phyloP scores from a whole-genome alignment of 495 filamentous ascomycete species.

The Neurospora africana region DNA sequence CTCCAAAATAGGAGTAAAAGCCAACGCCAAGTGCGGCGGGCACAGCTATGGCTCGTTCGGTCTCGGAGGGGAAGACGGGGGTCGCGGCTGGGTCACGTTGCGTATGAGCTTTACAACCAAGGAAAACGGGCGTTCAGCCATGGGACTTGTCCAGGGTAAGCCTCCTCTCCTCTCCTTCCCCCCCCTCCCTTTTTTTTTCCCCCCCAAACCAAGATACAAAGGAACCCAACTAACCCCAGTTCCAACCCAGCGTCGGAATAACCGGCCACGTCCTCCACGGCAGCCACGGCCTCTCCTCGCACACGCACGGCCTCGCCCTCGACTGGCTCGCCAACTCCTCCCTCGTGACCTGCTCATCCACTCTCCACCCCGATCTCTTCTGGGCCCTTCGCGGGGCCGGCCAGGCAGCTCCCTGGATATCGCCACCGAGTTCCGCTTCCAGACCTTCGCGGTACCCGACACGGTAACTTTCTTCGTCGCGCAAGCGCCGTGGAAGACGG shows the following conservation, averaged over 20 bases:
- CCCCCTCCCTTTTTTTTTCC: neutral
- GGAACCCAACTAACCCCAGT: neutral
- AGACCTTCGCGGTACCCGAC: constrained; percentile 31
- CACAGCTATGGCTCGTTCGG: constrained; percentile 39
- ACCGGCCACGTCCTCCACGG: constrained; percentile 36
- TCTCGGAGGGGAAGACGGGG: constrained; percentile 39
- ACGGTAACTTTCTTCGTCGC: constrained; percentile 32
- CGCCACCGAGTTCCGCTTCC: constrained; percentile 33
- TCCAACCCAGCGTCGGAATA: constrained; percentile 28
- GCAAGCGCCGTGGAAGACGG: constrained; percentile 21
- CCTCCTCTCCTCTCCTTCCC: neutral
- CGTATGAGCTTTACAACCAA: constrained; percentile 30
- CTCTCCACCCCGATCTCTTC: constrained; percentile 35
- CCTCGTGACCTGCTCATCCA: constrained; percentile 28
- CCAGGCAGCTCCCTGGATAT: constrained; percentile 33
- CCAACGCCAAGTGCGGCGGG: constrained; percentile 36
- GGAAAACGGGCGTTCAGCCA: constrained; percentile 35
- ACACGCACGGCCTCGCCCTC: constrained; percentile 31
- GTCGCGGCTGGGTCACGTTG: constrained; percentile 32
- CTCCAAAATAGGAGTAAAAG: constrained; percentile 28
- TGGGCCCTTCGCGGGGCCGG: constrained; percentile 38
- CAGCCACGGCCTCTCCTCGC: constrained; percentile 34
- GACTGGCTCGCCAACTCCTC: constrained; percentile 38
- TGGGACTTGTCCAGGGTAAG: constrained; percentile 36
- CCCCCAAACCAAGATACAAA: neutral